These are phyloP conservation scores for Paecilomyces formosus DNA, from an alignment of 2,329 filamentous ascomycete species.

Conservation along the genomic window DNA sequence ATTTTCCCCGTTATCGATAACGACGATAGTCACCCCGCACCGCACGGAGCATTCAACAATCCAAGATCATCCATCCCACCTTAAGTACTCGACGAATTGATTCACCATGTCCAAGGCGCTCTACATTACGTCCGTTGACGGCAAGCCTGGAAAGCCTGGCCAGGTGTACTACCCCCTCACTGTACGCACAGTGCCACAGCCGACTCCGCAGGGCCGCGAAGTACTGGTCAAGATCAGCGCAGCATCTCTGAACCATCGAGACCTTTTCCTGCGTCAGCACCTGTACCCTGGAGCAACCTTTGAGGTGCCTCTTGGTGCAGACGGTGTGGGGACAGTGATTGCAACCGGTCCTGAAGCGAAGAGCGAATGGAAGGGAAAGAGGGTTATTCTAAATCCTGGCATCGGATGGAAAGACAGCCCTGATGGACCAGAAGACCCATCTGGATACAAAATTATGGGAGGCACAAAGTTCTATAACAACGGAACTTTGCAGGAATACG, in stretches of 20 bases:
- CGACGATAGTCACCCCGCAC: background rate
- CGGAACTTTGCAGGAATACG: constrained; percentile 69
- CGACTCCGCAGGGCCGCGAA: constrained; percentile 57
- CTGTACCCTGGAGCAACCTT: constrained; percentile 84
- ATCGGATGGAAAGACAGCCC: constrained; percentile 67
- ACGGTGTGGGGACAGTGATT: constrained; percentile 71
- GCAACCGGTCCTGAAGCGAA: constrained; percentile 49
- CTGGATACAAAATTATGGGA: constrained; percentile 33
- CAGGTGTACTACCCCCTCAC: constrained; percentile 60
- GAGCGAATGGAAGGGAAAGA: constrained; percentile 52
- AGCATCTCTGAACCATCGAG: constrained; percentile 86
- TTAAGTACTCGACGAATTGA: background rate
- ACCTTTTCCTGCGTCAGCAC: constrained; percentile 87
- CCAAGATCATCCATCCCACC: background rate
- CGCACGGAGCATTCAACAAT: background rate
- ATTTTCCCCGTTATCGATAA: background rate
- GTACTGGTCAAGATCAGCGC: constrained; percentile 70
- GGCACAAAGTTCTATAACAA: constrained; percentile 56
- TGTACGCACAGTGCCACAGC: constrained; percentile 56
- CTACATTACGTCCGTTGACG: constrained; percentile 50
- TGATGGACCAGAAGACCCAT: constrained; percentile 62
- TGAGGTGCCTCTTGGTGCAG: constrained; percentile 68
- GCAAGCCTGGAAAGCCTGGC: constrained; percentile 62
- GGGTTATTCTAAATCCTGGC: constrained; percentile 71
- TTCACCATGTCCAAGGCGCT: constrained; percentile 38